These are phyloP conservation scores for Luvunga scandens DNA, from an alignment of 345 rosid species.

Conservation along the genomic window DNA sequence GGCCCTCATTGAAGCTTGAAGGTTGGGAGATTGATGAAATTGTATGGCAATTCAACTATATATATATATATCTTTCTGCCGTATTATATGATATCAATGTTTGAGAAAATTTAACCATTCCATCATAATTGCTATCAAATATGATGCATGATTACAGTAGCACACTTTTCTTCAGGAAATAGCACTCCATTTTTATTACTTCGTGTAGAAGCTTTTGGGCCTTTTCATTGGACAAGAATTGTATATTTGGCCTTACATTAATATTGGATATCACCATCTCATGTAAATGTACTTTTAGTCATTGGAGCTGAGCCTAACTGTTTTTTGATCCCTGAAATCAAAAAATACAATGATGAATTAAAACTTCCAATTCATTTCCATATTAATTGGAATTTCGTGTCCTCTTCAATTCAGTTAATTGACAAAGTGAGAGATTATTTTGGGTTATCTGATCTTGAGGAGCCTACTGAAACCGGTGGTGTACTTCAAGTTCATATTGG, in stretches of 20 bases:
- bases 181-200: not conserved
- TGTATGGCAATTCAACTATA: constrained; percentile 36
- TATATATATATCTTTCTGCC: too few relatives aligned
- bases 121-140: not conserved
- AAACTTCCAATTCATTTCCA: not conserved
- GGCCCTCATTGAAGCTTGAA: constrained; percentile 74
- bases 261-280: not conserved
- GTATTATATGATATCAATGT: not conserved
- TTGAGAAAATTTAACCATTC: not conserved
- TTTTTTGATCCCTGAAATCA: too few relatives aligned
- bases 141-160: not conserved
- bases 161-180: not conserved
- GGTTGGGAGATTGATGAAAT: constrained; percentile 80
- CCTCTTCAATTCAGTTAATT: constrained; percentile 49
- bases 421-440: constrained; percentile 64
- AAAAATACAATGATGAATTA: too few relatives aligned
- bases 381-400: not conserved
- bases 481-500: constrained; percentile 52
- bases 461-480: constrained; percentile 50
- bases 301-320: not conserved
- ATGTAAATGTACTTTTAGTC: not conserved
- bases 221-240: not conserved
- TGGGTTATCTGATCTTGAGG: constrained; percentile 67
- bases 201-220: not conserved
- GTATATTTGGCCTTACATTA: not conserved